Base-by-base conservation (phyloP, 179 eudicot genomes). In the Nepenthes alata region DNA sequence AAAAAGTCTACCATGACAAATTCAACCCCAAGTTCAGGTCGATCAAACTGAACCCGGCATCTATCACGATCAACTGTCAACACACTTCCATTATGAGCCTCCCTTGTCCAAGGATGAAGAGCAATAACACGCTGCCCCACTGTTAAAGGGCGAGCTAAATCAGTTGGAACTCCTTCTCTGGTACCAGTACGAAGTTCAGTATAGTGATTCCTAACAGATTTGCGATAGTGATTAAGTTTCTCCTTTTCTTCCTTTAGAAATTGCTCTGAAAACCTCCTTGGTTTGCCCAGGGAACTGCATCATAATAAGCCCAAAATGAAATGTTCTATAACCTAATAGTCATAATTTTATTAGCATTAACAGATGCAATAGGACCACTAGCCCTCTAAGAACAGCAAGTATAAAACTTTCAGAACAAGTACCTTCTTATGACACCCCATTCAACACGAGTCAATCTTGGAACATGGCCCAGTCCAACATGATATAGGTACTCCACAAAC, bases 351-450 rank as follows among this genome's bases (percentile, higher is more conserved):
- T 12, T 5, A 53, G 11, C 35, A 2, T 16, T 54, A 4, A 34
- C 8, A 25, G 3, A 0, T 2, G 11, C 6, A 13, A 2, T 9
- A 25, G 37, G 25, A 0, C 5, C 3, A 5, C 35, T 16, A 54
- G 58, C 59, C 47, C 49, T 45, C 16, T 25, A 35, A 50, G 2
- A 65, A 11, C 60, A 41, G 62, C 3, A 59, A 1, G 57, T 8
- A 59, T 7, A 51, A 8, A 25, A n/a, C 53, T 10, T 50, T 6
- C 11, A 34, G 8, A 36, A 47, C 47, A 45, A 47, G 70, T 69
- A 94, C 99, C 99, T 94, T 78, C 97, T 80, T 71, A 94, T 91
- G 80, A 94, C 99, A 78, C 95, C 89, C 99, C 99, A 94, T 71
- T 94, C 99, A 66, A 91, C 99, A 73, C 90, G 96, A 47, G 99